These are phyloP conservation scores for Rubia peregrina DNA, from an alignment of 305 asterid species.

Conservation along the genomic window DNA sequence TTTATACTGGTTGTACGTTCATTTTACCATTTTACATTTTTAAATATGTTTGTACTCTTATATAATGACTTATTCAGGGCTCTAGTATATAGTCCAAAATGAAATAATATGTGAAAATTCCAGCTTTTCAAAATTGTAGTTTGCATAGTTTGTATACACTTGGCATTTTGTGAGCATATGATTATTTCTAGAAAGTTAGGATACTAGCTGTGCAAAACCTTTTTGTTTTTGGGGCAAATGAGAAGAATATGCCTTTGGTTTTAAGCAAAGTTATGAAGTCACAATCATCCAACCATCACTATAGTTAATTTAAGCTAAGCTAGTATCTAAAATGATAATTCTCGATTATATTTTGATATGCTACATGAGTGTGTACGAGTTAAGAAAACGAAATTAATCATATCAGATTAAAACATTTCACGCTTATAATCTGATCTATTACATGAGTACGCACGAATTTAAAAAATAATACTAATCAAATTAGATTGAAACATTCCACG, in stretches of 20 bases:
- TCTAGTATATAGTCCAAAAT: background rate
- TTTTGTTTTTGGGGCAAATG: background rate
- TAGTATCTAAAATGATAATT: too few species aligned
- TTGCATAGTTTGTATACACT: background rate
- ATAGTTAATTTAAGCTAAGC: too few species aligned
- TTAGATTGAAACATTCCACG: too few species aligned
- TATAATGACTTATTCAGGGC: background rate
- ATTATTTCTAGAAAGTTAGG: background rate
- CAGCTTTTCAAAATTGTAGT: conserved; percentile 2
- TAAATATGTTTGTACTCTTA: too few species aligned
- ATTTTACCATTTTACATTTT: too few species aligned
- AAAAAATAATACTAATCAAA: too few species aligned
- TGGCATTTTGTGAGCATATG: background rate
- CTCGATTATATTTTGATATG: background rate
- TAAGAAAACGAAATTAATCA: background rate
- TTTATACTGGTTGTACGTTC: too few species aligned
- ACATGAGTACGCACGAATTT: too few species aligned
- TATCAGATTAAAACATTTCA: too few species aligned
- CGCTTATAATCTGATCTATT: too few species aligned
- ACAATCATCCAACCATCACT: background rate
- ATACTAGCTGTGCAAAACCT: background rate
- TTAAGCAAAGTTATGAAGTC: background rate
- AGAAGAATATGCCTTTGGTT: conserved; percentile 1
- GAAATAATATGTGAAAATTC: background rate
- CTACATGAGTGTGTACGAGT: background rate